These are phyloP conservation scores for Vigna unguiculata DNA, from an alignment of 306 rosid genomes.

Conservation along the genomic window DNA sequence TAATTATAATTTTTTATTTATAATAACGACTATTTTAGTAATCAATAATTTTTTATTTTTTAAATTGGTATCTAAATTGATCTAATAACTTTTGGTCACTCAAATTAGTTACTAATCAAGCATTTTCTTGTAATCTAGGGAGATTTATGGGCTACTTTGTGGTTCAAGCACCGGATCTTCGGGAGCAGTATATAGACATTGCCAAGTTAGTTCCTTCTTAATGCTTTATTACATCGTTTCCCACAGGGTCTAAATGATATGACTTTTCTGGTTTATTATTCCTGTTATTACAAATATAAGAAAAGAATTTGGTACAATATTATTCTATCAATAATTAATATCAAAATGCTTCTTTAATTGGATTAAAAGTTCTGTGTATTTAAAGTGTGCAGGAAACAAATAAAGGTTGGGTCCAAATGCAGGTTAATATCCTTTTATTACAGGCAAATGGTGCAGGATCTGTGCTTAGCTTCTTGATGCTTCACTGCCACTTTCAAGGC, in stretches of 20 bases:
- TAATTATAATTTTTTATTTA: too few relatives aligned
- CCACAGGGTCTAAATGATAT: background rate
- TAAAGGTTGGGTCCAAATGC: constrained; percentile 84
- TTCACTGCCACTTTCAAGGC: too few relatives aligned
- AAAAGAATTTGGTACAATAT: background rate
- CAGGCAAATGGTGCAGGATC: too few relatives aligned
- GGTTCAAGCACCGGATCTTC: constrained; percentile 73
- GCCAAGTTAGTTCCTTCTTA: constrained; percentile 68
- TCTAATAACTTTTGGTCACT: too few relatives aligned
- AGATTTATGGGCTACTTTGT: constrained; percentile 81
- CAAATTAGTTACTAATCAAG: too few relatives aligned
- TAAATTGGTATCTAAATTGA: too few relatives aligned
- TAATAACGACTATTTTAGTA: too few relatives aligned
- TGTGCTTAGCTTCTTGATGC: too few relatives aligned
- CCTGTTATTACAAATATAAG: background rate
- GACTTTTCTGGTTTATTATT: constrained; percentile 2
- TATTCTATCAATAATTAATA: background rate
- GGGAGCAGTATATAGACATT: constrained; percentile 88
- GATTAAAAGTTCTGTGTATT: constrained; percentile 42
- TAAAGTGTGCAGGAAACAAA: constrained; percentile 90
- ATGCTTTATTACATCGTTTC: constrained; percentile 7
- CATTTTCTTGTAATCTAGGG: too few relatives aligned
- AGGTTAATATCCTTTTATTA: too few relatives aligned
- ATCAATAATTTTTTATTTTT: too few relatives aligned
- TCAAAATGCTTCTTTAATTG: constrained; percentile 10